A percentile compares a stretch with the other conserved stretches of the same genome.
phyloP scores from a whole-genome alignment of 75 land plant genomes.

The Picea glauca region DNA sequence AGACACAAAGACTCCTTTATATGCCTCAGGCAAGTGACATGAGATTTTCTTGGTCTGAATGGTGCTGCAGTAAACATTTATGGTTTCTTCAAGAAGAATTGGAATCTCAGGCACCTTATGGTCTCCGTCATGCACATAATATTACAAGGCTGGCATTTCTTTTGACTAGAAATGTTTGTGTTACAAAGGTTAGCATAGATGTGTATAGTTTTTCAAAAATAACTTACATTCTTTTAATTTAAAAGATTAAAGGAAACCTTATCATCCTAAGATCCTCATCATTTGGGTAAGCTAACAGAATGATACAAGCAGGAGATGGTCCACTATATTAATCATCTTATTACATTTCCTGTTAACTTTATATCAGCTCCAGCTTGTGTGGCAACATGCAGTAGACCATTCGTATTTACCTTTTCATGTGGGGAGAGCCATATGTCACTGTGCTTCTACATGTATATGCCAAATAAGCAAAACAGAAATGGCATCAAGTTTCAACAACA shows the following conservation, averaged over 20 bases:
- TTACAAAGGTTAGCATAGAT: background rate
- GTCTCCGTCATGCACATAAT: background rate
- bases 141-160: background rate
- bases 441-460: too few species aligned
- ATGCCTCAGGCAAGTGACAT: slow-evolving; percentile 63
- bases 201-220: background rate
- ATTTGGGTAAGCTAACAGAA: background rate
- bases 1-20: slow-evolving; percentile 89
- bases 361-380: background rate
- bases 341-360: background rate
- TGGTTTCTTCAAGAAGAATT: background rate
- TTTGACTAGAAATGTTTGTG: background rate
- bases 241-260: background rate
- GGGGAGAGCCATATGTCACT: background rate
- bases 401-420: background rate
- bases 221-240: background rate
- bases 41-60: background rate
- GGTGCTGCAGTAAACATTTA: background rate
- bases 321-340: background rate
- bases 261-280: background rate
- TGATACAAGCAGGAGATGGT: background rate
- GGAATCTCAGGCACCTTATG: background rate
- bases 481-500: too few species aligned
- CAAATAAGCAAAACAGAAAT: too few species aligned
- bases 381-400: background rate